Percentiles rank a stretch among this genome's conserved stretches.
phyloP scores from a whole-genome alignment of 2,329 filamentous ascomycete species.

The Talaromyces sp. region DNA sequence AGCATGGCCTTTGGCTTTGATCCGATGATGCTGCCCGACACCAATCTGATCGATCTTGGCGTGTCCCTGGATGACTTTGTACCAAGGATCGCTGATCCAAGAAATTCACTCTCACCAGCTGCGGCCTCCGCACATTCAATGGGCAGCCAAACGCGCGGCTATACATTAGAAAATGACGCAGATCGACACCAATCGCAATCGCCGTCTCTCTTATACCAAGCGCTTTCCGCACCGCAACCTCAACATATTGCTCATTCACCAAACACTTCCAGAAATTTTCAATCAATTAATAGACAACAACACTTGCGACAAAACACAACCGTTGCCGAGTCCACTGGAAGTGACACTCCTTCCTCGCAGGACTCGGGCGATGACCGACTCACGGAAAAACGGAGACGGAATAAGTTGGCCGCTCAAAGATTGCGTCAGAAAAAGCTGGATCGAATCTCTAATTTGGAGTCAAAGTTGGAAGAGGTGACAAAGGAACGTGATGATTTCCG shows the following conservation, averaged over 20 bases:
- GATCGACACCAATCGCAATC: background rate
- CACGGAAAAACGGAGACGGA: constrained; percentile 27
- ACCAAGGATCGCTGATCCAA: background rate
- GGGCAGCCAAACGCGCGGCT: background rate
- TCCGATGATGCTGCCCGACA: background rate
- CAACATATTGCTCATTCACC: background rate
- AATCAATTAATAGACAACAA: background rate
- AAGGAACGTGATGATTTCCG: constrained; percentile 30
- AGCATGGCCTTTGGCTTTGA: background rate
- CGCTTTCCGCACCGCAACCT: background rate
- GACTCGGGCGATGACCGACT: constrained; percentile 3
- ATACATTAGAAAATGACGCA: background rate
- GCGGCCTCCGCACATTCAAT: background rate
- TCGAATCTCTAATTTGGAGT: constrained; percentile 26
- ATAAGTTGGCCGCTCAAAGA: constrained; percentile 31
- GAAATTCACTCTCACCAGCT: background rate
- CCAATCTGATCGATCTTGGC: background rate
- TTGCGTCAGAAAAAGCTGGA: constrained; percentile 30
- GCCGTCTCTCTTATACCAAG: background rate
- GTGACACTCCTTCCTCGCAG: constrained; percentile 1
- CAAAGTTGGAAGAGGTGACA: constrained; percentile 24
- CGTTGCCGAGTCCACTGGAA: background rate
- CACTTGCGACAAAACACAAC: background rate
- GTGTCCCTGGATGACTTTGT: background rate
- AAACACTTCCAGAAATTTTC: background rate